Conservation (phyloP, 2,329 filamentous ascomycete genomes). For the Colletotrichum australisinense region DNA sequence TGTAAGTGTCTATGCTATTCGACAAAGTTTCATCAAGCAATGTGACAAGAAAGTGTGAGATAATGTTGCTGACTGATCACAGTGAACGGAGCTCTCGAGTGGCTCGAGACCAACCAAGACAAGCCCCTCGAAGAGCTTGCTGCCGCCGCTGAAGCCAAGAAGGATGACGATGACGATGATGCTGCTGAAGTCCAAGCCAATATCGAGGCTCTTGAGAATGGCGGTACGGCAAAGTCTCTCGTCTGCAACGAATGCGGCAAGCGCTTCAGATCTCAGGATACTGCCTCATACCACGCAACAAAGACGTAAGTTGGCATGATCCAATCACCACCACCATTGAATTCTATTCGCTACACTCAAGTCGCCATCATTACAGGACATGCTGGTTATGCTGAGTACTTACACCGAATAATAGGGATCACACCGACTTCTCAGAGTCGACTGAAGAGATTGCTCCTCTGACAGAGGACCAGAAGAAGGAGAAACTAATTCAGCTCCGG, state of each 20-base stretch:
- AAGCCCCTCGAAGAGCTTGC: slow-evolving; percentile 87
- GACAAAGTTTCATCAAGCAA: not conserved
- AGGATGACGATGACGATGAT: slow-evolving; percentile 55
- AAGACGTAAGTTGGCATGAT: slow-evolving; percentile 71
- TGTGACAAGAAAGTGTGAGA: not conserved
- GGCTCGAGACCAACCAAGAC: slow-evolving; percentile 93
- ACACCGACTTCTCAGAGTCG: slow-evolving; percentile 92
- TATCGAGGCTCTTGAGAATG: slow-evolving; percentile 75
- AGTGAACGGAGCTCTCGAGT: slow-evolving; percentile 93
- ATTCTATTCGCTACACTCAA: not conserved
- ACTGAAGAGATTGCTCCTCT: slow-evolving; percentile 91
- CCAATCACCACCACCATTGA: not conserved
- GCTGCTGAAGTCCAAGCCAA: slow-evolving; percentile 63
- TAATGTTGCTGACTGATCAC: slow-evolving; percentile 22
- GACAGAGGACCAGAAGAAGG: slow-evolving; percentile 90
- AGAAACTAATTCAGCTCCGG: slow-evolving; percentile 80
- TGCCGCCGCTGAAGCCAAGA: slow-evolving; percentile 48
- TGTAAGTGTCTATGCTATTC: slow-evolving; percentile 62
- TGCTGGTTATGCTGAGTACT: not conserved
- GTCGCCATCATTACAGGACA: not conserved
- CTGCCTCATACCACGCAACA: slow-evolving; percentile 90
- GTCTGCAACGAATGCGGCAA: slow-evolving; percentile 97
- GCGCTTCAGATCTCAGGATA: slow-evolving; percentile 82
- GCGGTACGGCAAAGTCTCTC: slow-evolving; percentile 80
- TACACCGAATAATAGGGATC: slow-evolving; percentile 64